Evolutionary conservation across 257 asterid species (phyloP).

Genomic region (Primulina tabacum): DNA sequence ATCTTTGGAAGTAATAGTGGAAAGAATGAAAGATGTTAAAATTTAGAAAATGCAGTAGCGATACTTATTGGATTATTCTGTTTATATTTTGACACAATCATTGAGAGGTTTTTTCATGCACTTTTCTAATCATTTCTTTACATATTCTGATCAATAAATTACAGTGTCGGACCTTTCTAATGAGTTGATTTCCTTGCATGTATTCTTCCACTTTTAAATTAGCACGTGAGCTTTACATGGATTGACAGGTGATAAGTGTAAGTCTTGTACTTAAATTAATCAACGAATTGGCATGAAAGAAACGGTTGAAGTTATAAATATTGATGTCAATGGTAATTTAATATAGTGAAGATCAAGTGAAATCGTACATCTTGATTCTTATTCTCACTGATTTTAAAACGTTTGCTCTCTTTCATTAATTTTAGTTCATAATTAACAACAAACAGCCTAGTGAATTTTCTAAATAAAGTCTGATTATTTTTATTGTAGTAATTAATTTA

Average conservation of each 20-base stretch:
- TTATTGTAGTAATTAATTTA: no score
- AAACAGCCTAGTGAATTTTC: no score
- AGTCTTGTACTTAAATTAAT: no score
- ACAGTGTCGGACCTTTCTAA: background rate
- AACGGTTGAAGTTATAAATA: no score
- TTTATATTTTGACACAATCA: background rate
- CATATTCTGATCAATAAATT: background rate
- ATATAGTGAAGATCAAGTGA: no score
- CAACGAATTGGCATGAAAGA: no score
- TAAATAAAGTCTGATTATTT: no score
- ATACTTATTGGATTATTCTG: background rate
- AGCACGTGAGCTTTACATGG: slow-evolving; percentile 24
- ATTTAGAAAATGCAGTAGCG: background rate
- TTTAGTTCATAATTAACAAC: no score
- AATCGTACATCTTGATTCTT: no score
- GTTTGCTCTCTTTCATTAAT: no score
- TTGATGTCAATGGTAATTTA: no score
- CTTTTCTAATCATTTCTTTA: background rate
- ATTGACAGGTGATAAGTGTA: slow-evolving; percentile 37
- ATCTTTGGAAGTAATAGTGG: background rate
- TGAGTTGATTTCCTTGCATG: background rate
- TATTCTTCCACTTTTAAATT: slow-evolving; percentile 1
- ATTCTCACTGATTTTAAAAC: no score
- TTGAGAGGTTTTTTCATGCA: background rate
- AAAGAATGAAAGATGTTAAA: background rate